A percentile compares a stretch with the other conserved stretches of the same genome.
Conservation (phyloP, 352 stramenopile genomes). For the Hyaloperonospora arabidopsidis region DNA sequence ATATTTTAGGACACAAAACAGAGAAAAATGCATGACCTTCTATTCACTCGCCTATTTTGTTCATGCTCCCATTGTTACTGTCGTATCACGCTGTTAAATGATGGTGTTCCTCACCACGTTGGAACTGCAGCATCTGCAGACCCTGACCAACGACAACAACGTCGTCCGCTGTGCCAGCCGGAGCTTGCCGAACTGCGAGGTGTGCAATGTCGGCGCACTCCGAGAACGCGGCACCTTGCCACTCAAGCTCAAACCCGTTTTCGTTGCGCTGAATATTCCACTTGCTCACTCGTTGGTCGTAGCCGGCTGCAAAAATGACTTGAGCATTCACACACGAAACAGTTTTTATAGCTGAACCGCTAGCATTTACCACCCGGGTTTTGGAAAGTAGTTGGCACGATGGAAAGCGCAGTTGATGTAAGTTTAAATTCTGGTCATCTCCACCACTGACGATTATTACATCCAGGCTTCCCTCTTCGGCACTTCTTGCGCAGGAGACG, state of each 20-base stretch:
- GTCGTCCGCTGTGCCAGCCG: constrained; percentile 7
- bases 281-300: constrained; percentile 79
- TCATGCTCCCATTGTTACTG: constrained; percentile 5
- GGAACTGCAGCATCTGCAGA: constrained; percentile 56
- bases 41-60: constrained; percentile 18
- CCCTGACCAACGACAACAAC: constrained; percentile 75
- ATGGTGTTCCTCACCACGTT: constrained; percentile 2
- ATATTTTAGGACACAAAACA: constrained; percentile 30
- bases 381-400: constrained; percentile 32
- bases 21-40: constrained; percentile 34
- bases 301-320: constrained; percentile 56
- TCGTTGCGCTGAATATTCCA: constrained; percentile 32
- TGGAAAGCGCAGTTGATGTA: constrained; percentile 34
- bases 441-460: constrained; percentile 71
- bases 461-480: constrained; percentile 12
- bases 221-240: constrained; percentile 53
- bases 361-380: constrained; percentile 47
- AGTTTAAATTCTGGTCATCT: constrained; percentile 67
- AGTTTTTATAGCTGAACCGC: constrained; percentile 75
- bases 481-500: constrained; percentile 16
- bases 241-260: constrained; percentile 25
- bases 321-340: constrained; percentile 33
- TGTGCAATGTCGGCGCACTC: constrained; percentile 80
- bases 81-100: neutral
- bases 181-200: constrained; percentile 30